phyloP scores from a whole-genome alignment of 2,329 filamentous ascomycete genomes.

The Epichloe sylvatica region DNA sequence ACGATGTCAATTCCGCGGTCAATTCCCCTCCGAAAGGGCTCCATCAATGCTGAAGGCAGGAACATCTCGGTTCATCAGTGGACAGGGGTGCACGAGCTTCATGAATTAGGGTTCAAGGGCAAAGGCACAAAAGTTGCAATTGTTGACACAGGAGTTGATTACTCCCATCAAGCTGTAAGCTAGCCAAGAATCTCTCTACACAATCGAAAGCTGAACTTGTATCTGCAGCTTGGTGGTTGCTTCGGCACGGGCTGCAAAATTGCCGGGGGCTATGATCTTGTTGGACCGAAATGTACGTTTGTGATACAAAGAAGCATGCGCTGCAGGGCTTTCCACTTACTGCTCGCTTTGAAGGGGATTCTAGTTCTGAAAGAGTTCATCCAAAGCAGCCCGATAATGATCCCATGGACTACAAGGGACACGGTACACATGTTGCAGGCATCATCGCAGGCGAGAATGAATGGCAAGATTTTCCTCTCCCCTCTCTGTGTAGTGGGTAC shows the following conservation, averaged over 20 bases:
- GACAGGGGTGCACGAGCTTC: slow-evolving; percentile 26
- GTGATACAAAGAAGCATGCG: neutral
- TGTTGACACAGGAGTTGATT: slow-evolving; percentile 27
- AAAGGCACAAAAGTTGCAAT: slow-evolving; percentile 25
- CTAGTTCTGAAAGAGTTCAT: slow-evolving; percentile 3
- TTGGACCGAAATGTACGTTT: slow-evolving; percentile 19
- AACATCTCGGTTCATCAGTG: slow-evolving; percentile 16
- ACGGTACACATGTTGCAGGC: slow-evolving; percentile 25
- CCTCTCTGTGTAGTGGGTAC: neutral
- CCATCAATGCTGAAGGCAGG: slow-evolving; percentile 15
- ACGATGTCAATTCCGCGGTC: slow-evolving; percentile 9
- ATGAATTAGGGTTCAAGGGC: slow-evolving; percentile 23
- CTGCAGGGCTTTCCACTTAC: neutral
- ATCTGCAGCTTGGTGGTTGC: slow-evolving; percentile 23
- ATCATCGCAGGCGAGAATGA: slow-evolving; percentile 32
- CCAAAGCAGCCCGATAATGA: slow-evolving; percentile 20
- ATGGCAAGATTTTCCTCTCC: slow-evolving; percentile 10
- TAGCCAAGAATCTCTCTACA: neutral
- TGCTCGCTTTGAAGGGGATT: neutral
- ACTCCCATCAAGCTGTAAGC: slow-evolving; percentile 23
- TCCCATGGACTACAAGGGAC: slow-evolving; percentile 11
- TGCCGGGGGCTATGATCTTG: slow-evolving; percentile 26
- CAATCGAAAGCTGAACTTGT: neutral
- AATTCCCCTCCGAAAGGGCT: neutral
- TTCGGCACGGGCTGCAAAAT: slow-evolving; percentile 26